Percentiles rank a stretch among this genome's conserved stretches.
These are phyloP conservation scores for Penicillium fuscoglaucum DNA, from an alignment of 2,329 filamentous ascomycete species.

Conservation along the genomic window DNA sequence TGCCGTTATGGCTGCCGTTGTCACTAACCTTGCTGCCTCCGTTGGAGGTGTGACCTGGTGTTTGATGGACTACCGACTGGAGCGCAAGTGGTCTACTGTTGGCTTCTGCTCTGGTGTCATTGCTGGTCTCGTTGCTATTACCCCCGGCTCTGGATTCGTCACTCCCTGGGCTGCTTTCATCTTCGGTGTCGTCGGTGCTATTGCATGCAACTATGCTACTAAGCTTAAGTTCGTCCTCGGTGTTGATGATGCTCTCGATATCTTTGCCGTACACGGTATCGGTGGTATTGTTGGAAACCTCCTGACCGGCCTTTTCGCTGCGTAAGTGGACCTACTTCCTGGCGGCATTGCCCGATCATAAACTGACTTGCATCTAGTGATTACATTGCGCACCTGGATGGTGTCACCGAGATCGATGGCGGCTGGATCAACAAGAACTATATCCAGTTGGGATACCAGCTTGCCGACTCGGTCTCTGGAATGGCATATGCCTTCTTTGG, in stretches of 20 bases:
- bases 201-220: conserved; percentile 83
- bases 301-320: conserved; percentile 77
- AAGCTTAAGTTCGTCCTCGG: conserved; percentile 83
- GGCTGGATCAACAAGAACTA: conserved; percentile 85
- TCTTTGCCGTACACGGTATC: conserved; percentile 79
- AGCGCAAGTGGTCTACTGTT: conserved; percentile 89
- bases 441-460: conserved; percentile 78
- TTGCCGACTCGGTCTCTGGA: conserved; percentile 76
- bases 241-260: conserved; percentile 84
- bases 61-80: conserved; percentile 81
- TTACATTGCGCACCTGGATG: conserved; percentile 80
- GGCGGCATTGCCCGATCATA: background rate
- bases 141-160: conserved; percentile 82
- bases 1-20: conserved; percentile 80
- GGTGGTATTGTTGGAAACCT: conserved; percentile 79
- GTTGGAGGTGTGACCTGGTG: conserved; percentile 88
- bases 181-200: conserved; percentile 73
- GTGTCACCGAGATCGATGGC: conserved; percentile 64
- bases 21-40: conserved; percentile 82
- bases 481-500: conserved; percentile 75
- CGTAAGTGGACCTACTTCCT: conserved; percentile 46
- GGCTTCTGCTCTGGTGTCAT: conserved; percentile 91
- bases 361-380: conserved; percentile 49
- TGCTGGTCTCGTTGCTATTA: conserved; percentile 83
- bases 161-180: conserved; percentile 81